Percentiles rank a stretch among this genome's conserved stretches.
Conservation (phyloP, 176 grass and related monocot genomes). For the Tuctoria greenei region DNA sequence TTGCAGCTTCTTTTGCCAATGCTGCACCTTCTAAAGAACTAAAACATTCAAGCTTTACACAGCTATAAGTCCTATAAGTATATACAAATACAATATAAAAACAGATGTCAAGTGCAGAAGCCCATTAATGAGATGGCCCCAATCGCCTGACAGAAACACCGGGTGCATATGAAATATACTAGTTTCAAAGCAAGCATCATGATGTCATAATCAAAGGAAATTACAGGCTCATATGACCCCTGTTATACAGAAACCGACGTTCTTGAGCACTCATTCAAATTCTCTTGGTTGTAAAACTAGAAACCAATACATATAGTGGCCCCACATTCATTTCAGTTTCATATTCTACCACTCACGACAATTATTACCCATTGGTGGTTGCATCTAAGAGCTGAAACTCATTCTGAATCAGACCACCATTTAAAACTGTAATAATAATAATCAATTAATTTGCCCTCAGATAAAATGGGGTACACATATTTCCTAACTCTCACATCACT, state of each 20-base stretch:
- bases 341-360: not conserved
- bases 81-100: not conserved
- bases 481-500: not conserved
- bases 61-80: conserved; percentile 11
- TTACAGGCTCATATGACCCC: not conserved
- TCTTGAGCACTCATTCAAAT: not conserved
- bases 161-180: not conserved
- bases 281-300: not conserved
- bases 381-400: not conserved
- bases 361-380: not conserved
- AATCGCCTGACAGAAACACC: not conserved
- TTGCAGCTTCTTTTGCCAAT: conserved; percentile 13
- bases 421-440: not conserved
- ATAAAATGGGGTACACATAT: not conserved
- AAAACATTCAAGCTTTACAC: not conserved
- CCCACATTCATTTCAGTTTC: not conserved
- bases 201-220: not conserved
- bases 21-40: not conserved
- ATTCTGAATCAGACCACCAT: not conserved
- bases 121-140: conserved; percentile 10
- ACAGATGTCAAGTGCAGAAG: conserved; percentile 11
- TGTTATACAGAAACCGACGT: not conserved
- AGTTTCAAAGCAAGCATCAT: conserved; percentile 11
- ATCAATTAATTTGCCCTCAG: not conserved
- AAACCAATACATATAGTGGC: not conserved